Evolutionary conservation across 768 basidiomycete genomes (phyloP), one percentile per base, ranked within the genome.

Genomic region (Dacryopinax spathularia): DNA sequence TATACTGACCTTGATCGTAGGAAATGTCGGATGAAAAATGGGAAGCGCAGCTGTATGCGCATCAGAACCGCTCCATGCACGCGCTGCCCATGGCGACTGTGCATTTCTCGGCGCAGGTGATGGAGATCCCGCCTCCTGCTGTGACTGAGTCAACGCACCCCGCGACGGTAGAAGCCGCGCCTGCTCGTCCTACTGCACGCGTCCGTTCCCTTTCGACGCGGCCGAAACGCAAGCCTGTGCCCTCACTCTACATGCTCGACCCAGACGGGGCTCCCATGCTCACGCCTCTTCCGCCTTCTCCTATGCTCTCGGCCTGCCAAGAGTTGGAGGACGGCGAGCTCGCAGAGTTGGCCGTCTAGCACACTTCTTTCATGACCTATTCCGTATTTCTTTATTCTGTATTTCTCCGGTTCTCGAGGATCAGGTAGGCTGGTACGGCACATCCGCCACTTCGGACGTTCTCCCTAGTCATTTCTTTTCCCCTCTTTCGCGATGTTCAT

Each of bases 1-100:
- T n/a, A n/a, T 6, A 22, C 48, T 56, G 48, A 56, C 48, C 48
- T 15, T 18, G 29, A 10, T 10, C n/a, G 25, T 29, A 56, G 48
- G 48, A 56, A 13, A 56, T 56, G 48, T 20, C 48, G 15, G 29
- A 56, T 31, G 48, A 56, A 20, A 56, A 56, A 20, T 56, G 48
- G 48, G 48, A 56, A 6, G 48, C 48, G 29, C 48, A 56, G 48
- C 29, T 56, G 48, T 56, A 56, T 56, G 48, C 48, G 48, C 48
- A 56, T 18, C 25, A 25, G 25, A 56, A 56, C 48, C 48, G 48
- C 48, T 56, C 48, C 48, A 22, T 56, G 25, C 22, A 56, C 48
- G 5, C 22, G 15, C 48, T 56, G 5, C 25, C 48, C 48, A 29
- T 56, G 25, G 48, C 48, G 3, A 56, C 48, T 15, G 48, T 56